phyloP scores from a whole-genome alignment of 768 basidiomycete genomes.

The Naematelia encephala region DNA sequence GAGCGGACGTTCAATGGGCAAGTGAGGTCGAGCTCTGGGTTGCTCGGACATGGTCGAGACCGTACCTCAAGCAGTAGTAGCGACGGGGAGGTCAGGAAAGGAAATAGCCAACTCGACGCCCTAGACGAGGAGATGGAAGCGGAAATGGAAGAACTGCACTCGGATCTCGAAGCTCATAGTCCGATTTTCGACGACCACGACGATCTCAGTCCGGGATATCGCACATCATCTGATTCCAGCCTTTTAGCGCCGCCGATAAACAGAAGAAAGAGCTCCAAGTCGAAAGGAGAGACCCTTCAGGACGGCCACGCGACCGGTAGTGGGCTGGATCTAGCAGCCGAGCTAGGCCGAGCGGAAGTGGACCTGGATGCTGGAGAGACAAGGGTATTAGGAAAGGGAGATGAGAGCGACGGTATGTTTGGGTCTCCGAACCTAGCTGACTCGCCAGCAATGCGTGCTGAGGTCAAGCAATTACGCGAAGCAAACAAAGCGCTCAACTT shows the following conservation, averaged over 20 bases:
- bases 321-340: constrained; percentile 60
- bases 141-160: constrained; percentile 30
- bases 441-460: constrained; percentile 63
- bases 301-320: constrained; percentile 18
- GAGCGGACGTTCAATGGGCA: constrained; percentile 85
- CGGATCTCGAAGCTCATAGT: constrained; percentile 30
- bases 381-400: constrained; percentile 23
- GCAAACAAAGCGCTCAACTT: constrained; percentile 92
- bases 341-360: constrained; percentile 85
- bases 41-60: constrained; percentile 2
- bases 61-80: background rate
- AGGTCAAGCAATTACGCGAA: constrained; percentile 89
- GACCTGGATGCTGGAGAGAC: constrained; percentile 21
- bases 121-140: constrained; percentile 26
- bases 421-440: background rate
- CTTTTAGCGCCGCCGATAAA: constrained; percentile 11
- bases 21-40: constrained; percentile 12
- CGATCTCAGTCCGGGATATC: background rate
- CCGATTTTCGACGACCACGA: constrained; percentile 24
- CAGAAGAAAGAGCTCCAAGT: constrained; percentile 4
- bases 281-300: constrained; percentile 19
- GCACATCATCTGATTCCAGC: background rate
- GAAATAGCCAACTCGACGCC: constrained; percentile 9
- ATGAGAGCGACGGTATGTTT: constrained; percentile 29
- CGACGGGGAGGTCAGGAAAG: constrained; percentile 3